Evolutionary conservation across 805 yeast species (phyloP), one percentile per base, ranked within the genome.

Genomic region (Suhomyces pyralidae): DNA sequence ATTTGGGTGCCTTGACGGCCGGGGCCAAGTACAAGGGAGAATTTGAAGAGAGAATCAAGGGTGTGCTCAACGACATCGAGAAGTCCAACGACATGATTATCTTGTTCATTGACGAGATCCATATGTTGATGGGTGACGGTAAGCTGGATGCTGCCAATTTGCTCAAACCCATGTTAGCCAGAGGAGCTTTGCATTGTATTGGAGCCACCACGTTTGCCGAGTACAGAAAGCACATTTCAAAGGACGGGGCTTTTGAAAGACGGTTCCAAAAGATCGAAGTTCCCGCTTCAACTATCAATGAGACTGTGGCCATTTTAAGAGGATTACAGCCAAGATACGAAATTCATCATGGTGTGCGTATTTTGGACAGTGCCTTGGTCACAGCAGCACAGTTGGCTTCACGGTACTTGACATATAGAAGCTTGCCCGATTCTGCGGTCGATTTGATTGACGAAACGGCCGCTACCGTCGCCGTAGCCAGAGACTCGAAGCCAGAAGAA

Each of bases 51-150:
- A 85, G 99, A 75, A 81, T 94, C 66, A 94, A 94, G 74, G 98
- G 98, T 61, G 98, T 94, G 28, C 79, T 94, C 67, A 90, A 85
- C 67, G 99, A 94, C 64, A 89, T 94, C 63, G 96, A 90, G 69
- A 87, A 90, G 61, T 85, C 96, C 1, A 85, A 86, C 62, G 87
- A 83, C 47, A 81, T 91, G 82, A 90, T 94, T 59, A 85, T 94
- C 58, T 79, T 94, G 53, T 94, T 94, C 76, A 89, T 94, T 63
- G 99, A 94, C 74, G 99, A 94, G 74, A 94, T 94, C 68, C 99
- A 94, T 74, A 94, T 94, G 97, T 82, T 94, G 60, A 94, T 94
- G 99, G 99, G 99, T 62, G 97, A 94, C 68, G 99, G 99, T 68
- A 94, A 92, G 74, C 84, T 88, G 57, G 99, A 94, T 70, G 97